These are phyloP conservation scores for Grigorovia transvaalensis DNA, from an alignment of 805 yeast genomes.

Conservation along the genomic window DNA sequence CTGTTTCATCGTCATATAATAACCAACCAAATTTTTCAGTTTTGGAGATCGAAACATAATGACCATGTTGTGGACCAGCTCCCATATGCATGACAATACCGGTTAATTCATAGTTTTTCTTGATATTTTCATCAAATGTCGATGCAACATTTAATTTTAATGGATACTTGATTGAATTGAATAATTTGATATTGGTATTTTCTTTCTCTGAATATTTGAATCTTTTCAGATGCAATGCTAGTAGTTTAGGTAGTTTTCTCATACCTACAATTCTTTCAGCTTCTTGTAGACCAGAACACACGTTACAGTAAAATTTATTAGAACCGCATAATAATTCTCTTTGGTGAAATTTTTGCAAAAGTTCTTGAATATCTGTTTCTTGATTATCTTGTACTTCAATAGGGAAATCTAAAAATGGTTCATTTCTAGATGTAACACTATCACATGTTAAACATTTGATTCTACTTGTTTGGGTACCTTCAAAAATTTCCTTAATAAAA, in stretches of 20 bases:
- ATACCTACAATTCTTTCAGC: conserved; percentile 85
- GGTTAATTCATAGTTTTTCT: conserved; percentile 61
- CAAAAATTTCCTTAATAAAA: conserved; percentile 63
- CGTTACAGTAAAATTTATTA: conserved; percentile 87
- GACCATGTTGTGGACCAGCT: conserved; percentile 97
- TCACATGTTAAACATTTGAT: conserved; percentile 91
- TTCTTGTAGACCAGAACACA: conserved; percentile 83
- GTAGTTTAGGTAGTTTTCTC: conserved; percentile 61
- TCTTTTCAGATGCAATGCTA: conserved; percentile 79
- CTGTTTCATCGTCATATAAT: conserved; percentile 89
- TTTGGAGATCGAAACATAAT: conserved; percentile 79
- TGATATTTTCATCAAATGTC: conserved; percentile 34
- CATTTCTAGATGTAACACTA: conserved; percentile 68
- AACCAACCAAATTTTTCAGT: conserved; percentile 78
- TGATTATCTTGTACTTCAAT: conserved; percentile 75
- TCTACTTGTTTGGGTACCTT: conserved; percentile 77
- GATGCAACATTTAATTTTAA: conserved; percentile 52
- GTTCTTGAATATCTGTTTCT: conserved; percentile 53
- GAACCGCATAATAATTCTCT: conserved; percentile 76
- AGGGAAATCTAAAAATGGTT: conserved; percentile 75
- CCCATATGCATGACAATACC: conserved; percentile 92
- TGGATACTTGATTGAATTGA: conserved; percentile 77
- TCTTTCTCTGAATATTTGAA: conserved; percentile 81
- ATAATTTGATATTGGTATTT: conserved; percentile 73
- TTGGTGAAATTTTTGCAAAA: conserved; percentile 45